Evolutionary conservation across 306 rosid genomes (phyloP).

Genomic region (Castanea crenata): DNA sequence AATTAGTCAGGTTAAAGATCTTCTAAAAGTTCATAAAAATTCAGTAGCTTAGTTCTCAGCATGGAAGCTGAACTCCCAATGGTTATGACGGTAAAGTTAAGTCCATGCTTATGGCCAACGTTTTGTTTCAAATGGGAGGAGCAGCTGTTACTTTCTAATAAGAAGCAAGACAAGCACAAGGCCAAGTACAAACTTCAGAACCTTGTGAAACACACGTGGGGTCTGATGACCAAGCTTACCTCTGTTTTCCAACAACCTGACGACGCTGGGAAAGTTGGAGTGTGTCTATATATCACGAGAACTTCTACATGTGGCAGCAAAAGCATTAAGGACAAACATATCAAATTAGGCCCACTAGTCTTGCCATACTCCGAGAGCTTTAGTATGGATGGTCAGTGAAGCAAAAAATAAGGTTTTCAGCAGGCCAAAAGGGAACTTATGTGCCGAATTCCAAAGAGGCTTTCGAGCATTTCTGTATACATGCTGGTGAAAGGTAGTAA

Average conservation of each 20-base stretch:
- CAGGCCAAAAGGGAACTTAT: slow-evolving; percentile 25
- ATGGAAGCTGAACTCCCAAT: slow-evolving; percentile 63
- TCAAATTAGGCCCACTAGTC: slow-evolving; percentile 48
- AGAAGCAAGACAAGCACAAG: slow-evolving; percentile 40
- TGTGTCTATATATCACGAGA: slow-evolving; percentile 39
- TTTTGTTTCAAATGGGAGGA: slow-evolving; percentile 71
- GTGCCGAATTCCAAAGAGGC: slow-evolving; percentile 60
- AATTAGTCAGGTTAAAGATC: slow-evolving; percentile 57
- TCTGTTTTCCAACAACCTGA: slow-evolving; percentile 58
- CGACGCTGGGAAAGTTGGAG: slow-evolving; percentile 44
- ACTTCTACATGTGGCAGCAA: slow-evolving; percentile 52
- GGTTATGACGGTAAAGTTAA: slow-evolving; percentile 48
- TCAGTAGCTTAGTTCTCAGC: slow-evolving; percentile 62
- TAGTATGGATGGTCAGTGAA: slow-evolving; percentile 34
- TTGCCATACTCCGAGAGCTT: slow-evolving; percentile 65
- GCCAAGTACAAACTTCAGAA: slow-evolving; percentile 63
- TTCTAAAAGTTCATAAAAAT: slow-evolving; percentile 51
- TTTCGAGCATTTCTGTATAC: slow-evolving; percentile 69
- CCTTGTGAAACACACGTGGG: slow-evolving; percentile 59
- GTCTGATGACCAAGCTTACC: slow-evolving; percentile 52
- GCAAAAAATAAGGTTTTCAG: slow-evolving; percentile 28
- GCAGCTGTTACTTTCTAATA: slow-evolving; percentile 65
- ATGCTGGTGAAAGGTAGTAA: slow-evolving; percentile 72
- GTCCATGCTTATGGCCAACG: slow-evolving; percentile 62
- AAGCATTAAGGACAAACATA: slow-evolving; percentile 54